Base-by-base conservation (phyloP, 2,329 filamentous ascomycete species). In the Didymella arachidicola region DNA sequence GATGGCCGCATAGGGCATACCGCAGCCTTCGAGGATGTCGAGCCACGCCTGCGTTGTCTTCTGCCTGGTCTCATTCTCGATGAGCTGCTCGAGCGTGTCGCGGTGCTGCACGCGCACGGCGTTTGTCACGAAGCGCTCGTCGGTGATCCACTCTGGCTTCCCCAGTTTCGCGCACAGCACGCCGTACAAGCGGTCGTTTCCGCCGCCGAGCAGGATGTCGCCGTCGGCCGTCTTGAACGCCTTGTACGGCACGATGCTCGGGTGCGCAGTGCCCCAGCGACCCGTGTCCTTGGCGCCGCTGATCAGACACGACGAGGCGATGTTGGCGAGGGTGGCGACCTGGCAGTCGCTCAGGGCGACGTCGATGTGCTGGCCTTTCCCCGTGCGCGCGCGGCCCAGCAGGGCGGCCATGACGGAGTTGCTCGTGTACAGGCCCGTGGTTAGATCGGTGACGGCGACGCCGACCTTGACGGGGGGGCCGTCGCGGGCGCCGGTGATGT, bases 361-460 rank as follows among this genome's bases (percentile, higher is more conserved):
- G 76, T 99, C 95, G 60, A 99, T 91, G 72, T 97, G 92, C 78
- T 98, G 95, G 0, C 95, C 95, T 69, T 84, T 87, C 4, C 92
- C 90, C 0, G 90, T 93, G 68, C 83, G 88, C 3, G 80, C 86
- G 10, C 94, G 85, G 0, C 86, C 85, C n/a, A 98, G 81, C 18
- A 99, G 82, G 1, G 94, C 93, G 0, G 95, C 95, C 90, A 98
- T 94, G 72, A 99, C 92, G 57, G 92, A 90, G 77, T 98, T 98
- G 68, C 90, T 93, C 1, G 94, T 95, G 78, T 99, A 99, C 4
- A 99, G 80, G 0, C 95, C 95, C 0, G 95, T 98, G 0, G 95
- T 98, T 49, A 99, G 80, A 77, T 99, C 95, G 0, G 95, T 98
- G 3, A 99, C 95, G 2, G 95, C 95, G 2, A 99, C 95, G 18